Evolutionary conservation across 345 rosid species (phyloP).

Genomic region (Lumnitzera racemosa): DNA sequence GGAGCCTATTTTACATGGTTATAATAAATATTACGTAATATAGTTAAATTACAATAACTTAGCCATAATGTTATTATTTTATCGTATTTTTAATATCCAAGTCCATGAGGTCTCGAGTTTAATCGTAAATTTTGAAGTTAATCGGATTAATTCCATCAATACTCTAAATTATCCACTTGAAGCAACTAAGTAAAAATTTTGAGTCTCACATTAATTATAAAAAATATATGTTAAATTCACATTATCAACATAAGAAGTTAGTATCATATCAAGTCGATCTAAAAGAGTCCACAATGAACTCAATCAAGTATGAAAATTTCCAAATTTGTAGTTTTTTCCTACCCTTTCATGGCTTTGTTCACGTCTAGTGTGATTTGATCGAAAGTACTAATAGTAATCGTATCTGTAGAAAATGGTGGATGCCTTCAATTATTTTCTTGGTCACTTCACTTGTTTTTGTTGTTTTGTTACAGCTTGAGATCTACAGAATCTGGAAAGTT

Average conservation of each 20-base stretch:
- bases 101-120: too few species aligned
- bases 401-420: conserved; percentile 78
- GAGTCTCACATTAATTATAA: too few species aligned
- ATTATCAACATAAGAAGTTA: conserved; percentile 60
- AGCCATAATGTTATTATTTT: too few species aligned
- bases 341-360: conserved; percentile 65
- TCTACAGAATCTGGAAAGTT: conserved; percentile 68
- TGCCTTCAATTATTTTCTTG: conserved; percentile 46
- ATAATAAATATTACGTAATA: too few species aligned
- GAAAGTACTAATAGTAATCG: background rate
- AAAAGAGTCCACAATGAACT: conserved; percentile 64
- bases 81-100: too few species aligned
- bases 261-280: conserved; percentile 37
- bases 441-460: conserved; percentile 62
- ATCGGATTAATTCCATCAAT: too few species aligned
- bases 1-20: too few species aligned
- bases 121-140: too few species aligned
- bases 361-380: conserved; percentile 29
- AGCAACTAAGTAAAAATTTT: too few species aligned
- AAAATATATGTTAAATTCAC: too few species aligned
- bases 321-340: conserved; percentile 73
- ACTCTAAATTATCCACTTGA: too few species aligned
- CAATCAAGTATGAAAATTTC: conserved; percentile 73
- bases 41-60: too few species aligned
- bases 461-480: conserved; percentile 61